Base-by-base conservation (phyloP, 208 protist species). In the Sergeia podlipaevii region DNA sequence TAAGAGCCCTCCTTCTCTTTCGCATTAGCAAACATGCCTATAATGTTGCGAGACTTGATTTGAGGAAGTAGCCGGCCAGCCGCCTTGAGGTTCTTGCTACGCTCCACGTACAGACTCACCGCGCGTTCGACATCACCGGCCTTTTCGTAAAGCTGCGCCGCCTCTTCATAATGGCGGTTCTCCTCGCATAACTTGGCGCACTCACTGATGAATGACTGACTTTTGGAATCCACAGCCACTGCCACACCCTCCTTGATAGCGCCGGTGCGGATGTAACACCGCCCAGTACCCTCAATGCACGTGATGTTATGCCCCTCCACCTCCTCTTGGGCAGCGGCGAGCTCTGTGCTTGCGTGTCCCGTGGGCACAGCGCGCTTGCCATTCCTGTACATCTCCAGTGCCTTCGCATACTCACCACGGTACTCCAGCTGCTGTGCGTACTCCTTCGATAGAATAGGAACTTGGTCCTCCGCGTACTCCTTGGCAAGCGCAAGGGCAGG, bases 371-470 rank as follows among this genome's bases (percentile, higher is more conserved):
- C 29, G 38, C 83, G 68, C 29, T 70, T 62, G 15, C 84, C 89
- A 37, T 69, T 73, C 60, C 78, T 77, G 60, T 80, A 97, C 85
- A 95, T 92, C 61, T 96, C 89, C 11, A 93, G 62, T 13, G 93
- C 93, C 53, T 85, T 88, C 7, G 60, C 65, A 63, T 93, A 96
- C 63, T 98, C 96, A 15, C 95, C 96, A 23, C 93, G 91, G 54
- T 98, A 93, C 80, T 99, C 96, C 27, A 98, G 77, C 67, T 98
- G 96, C 64, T 95, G 78, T 2, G 95, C 97, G 52, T 96, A 97
- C 60, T 99, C 93, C 48, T 77, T 77, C 2, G 89, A 97, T 34
- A 98, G 85, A 33, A 84, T 41, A 5, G 97, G 94, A 21, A 98
- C 63, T 66, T 93, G 74, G 8, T 86, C 75, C 10, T 88, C 90